These are phyloP conservation scores for Dipsacomyces acuminosporus DNA, from an alignment of 371 early-diverging fungal species.

Conservation along the genomic window DNA sequence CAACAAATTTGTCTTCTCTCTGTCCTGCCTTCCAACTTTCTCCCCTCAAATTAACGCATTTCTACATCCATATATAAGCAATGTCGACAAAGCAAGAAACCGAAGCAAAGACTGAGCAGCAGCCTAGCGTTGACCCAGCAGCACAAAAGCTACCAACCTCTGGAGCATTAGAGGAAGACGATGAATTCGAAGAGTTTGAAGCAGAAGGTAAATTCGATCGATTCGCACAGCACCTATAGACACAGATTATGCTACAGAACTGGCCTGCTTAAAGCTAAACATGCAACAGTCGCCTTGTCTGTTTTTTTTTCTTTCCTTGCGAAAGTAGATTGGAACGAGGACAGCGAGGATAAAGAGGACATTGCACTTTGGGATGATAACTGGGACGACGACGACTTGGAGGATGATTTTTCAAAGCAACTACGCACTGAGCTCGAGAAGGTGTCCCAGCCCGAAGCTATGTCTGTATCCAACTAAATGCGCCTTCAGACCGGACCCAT, in stretches of 20 bases:
- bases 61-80: background rate
- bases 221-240: too few relatives aligned
- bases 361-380: slow-evolving; percentile 80
- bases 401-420: slow-evolving; percentile 87
- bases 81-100: slow-evolving; percentile 13
- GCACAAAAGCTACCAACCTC: slow-evolving; percentile 49
- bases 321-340: slow-evolving; percentile 83
- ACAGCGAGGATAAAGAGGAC: slow-evolving; percentile 70
- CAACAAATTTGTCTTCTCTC: too few relatives aligned
- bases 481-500: too few relatives aligned
- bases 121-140: slow-evolving; percentile 6
- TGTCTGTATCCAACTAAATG: slow-evolving; percentile 37
- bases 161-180: slow-evolving; percentile 79
- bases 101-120: background rate
- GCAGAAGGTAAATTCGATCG: slow-evolving; percentile 79
- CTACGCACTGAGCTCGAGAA: slow-evolving; percentile 50
- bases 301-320: background rate
- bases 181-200: slow-evolving; percentile 89
- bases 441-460: slow-evolving; percentile 36
- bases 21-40: too few relatives aligned
- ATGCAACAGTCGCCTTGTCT: slow-evolving; percentile 2
- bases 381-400: slow-evolving; percentile 90
- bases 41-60: too few relatives aligned
- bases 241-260: too few relatives aligned
- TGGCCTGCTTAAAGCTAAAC: too few relatives aligned